Base-by-base conservation (phyloP, 208 protist species). In the Borovskyia barvae region DNA sequence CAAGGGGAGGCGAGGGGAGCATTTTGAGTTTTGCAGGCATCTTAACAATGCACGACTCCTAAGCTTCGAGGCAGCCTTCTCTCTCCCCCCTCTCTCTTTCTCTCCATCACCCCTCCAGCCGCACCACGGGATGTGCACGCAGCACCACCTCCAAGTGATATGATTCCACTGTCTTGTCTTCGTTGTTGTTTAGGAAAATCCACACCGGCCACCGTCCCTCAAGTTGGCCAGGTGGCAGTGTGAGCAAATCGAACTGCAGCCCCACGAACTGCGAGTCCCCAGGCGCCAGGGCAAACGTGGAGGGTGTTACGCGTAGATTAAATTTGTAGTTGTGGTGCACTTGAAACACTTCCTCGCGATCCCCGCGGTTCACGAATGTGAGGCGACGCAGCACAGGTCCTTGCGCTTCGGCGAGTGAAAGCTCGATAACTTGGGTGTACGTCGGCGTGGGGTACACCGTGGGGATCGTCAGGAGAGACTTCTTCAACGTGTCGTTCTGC, bases 121-220 rank as follows among this genome's bases (percentile, higher is more conserved):
- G 35, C 36, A 86, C 45, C 24, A 90, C 58, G 9, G 72, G 82
- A 35, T 91, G 83, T 14, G 75, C 76, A 20, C 85, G 83, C 20
- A 95, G 60, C 11, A 95, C 79, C 9, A 95, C 67, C 59, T 95
- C 78, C 47, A 95, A 46, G 46, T 82, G 71, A 68, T 93, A 95
- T 19, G 85, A 93, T 56, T 91, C 85, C 22, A 95, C 75, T 42
- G 85, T 95, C 61, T 90, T 91, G 71, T 95, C 82, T 43, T 80
- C 65, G 14, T 56, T 46, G 57, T 93, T 84, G 67, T 95, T 95
- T 59, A 95, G 85, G 66, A 95, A 95, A 51, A 95, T 72, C 86
- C 89, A 95, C 77, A 93, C 84, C 14, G 89, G 89, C 86, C 89
- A 95, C 22, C 85, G 82, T 19, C 85, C 89, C 61, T 95, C 89